These are phyloP conservation scores for Pyronema omphalodes DNA, from an alignment of 495 filamentous ascomycete genomes.

Conservation along the genomic window DNA sequence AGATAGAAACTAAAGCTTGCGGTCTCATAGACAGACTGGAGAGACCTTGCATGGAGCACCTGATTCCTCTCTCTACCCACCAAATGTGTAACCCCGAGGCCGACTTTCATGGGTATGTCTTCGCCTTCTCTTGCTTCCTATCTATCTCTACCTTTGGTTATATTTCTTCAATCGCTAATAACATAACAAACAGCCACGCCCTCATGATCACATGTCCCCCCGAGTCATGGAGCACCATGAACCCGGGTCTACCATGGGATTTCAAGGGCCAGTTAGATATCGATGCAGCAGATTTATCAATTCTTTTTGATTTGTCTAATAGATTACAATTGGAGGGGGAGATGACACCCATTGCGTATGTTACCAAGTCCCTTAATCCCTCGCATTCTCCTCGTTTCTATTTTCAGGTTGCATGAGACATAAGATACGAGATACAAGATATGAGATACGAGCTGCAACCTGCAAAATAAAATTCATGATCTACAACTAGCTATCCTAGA, in stretches of 20 bases:
- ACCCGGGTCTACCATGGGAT: conserved; percentile 27
- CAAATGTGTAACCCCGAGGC: conserved; percentile 24
- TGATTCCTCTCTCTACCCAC: conserved; percentile 37
- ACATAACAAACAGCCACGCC: conserved; percentile 34
- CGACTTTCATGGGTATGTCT: conserved; percentile 35
- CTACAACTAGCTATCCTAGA: no score
- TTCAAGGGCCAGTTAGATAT: conserved; percentile 46
- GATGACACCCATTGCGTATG: conserved; percentile 78
- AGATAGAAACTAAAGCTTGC: conserved; percentile 1
- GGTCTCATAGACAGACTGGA: conserved; percentile 50
- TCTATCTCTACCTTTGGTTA: no score
- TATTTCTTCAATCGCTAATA: no score
- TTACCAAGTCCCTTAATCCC: not conserved
- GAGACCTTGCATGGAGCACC: conserved; percentile 81
- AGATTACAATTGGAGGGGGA: conserved; percentile 76
- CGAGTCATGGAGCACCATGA: conserved; percentile 28
- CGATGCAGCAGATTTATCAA: conserved; percentile 52
- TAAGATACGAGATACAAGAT: no score
- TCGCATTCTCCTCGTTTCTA: no score
- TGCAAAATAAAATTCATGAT: no score
- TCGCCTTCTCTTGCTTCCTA: no score
- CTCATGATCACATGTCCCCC: conserved; percentile 82
- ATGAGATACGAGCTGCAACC: no score
- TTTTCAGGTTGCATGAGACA: no score
- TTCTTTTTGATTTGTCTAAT: conserved; percentile 66